A percentile compares a stretch with the other conserved stretches of the same genome.
These are phyloP conservation scores for Emmonsiellopsis sp. DNA, from an alignment of 2,329 filamentous ascomycete genomes.

Conservation along the genomic window DNA sequence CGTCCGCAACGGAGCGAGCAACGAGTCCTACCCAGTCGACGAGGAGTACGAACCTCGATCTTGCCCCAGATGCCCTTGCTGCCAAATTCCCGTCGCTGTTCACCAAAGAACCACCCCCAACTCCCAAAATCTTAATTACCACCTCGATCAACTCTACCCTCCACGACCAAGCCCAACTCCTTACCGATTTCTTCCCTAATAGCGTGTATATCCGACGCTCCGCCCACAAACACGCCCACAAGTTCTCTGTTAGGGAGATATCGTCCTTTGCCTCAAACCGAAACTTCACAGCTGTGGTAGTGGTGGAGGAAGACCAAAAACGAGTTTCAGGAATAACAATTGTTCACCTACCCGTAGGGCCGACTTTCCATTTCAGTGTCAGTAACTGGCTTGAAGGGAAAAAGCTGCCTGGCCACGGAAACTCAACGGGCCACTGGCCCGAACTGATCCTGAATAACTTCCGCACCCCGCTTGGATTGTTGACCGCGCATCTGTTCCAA, in stretches of 20 bases:
- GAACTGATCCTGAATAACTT: constrained; percentile 92
- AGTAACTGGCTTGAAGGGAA: constrained; percentile 85
- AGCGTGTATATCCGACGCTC: constrained; percentile 74
- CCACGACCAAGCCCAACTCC: constrained; percentile 69
- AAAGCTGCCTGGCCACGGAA: constrained; percentile 81
- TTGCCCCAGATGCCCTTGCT: constrained; percentile 52
- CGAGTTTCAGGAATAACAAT: constrained; percentile 72
- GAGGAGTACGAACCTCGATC: constrained; percentile 49
- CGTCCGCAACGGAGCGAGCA: constrained; percentile 40
- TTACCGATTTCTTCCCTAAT: constrained; percentile 76
- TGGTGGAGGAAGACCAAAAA: constrained; percentile 86
- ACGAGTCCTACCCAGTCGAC: constrained; percentile 48
- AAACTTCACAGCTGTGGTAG: constrained; percentile 72
- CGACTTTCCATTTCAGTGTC: constrained; percentile 87
- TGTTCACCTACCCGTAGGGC: constrained; percentile 72
- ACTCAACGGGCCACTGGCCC: constrained; percentile 80
- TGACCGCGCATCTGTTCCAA: constrained; percentile 79
- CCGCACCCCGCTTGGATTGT: constrained; percentile 78
- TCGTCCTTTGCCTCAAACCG: constrained; percentile 73
- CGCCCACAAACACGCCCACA: constrained; percentile 73
- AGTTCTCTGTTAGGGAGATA: constrained; percentile 89
- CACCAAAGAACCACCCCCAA: constrained; percentile 41
- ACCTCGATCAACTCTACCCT: constrained; percentile 83
- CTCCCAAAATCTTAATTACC: constrained; percentile 83
- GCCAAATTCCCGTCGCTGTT: constrained; percentile 55